Evolutionary conservation across 371 early-diverging fungal species (phyloP), one percentile per base, ranked within the genome.

Genomic region (Massospora cicadina): DNA sequence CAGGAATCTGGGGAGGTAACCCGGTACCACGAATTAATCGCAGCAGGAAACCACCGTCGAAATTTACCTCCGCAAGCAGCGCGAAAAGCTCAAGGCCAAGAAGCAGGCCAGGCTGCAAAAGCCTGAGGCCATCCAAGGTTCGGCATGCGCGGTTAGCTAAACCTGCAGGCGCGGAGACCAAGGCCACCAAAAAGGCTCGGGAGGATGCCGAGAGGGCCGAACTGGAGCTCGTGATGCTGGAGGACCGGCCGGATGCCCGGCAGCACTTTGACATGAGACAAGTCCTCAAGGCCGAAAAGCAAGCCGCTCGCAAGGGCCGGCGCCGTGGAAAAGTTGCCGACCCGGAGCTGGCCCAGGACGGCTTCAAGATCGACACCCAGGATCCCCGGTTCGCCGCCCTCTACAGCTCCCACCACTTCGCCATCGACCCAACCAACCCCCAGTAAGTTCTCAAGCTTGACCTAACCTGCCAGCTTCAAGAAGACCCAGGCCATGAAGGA

Each of bases 371-470:
- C 53, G 77, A 95, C 66, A 80, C 85, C 1, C 70, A 68, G 24
- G 98, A 96, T 76, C 82, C 88, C 65, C 87, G 98, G 69, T 97
- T 97, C 71, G 70, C 77, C 24, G 85, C 89, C 0, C 64, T 94
- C 69, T 79, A 82, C 63, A 87, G 88, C 25, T 85, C 85, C 3
- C 87, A 88, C 70, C 85, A 89, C 67, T 95, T 91, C 73, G 93
- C 94, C 24, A 87, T 97, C 59, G 98, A 97, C 68, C 95, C 96
- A 21, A 92, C 91, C 63, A 91, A 88, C 71, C 91, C 95, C 63
- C 82, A 86, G 65, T 70, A 69, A 55, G 54, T 33, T 23, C 33
- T 61, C 29, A 33, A 21, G 28, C 3, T 59, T 3, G 26, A 17
- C 25, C 29, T 32, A 27, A 30, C n/a, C 32, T 26, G 43, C 33